Evolutionary conservation across 768 basidiomycete species (phyloP), one percentile per base, ranked within the genome.

Genomic region (Boletus tylopilopsis): DNA sequence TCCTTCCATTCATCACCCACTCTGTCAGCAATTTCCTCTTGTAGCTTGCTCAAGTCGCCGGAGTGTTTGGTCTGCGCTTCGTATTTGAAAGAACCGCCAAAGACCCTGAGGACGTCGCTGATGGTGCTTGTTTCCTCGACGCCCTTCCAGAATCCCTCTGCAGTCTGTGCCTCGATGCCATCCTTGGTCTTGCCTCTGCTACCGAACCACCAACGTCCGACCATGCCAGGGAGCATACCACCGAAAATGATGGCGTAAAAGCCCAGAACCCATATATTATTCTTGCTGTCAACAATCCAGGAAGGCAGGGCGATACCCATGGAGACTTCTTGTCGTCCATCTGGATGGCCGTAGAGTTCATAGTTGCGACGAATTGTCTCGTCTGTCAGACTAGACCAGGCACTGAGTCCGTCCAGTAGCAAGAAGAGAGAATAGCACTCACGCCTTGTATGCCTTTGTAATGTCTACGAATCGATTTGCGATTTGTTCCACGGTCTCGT

Each of bases 391-490:
- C 90, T 93, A 57, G 5, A 13, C 5, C 16, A 22, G 3, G 42
- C 10, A 13, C 24, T 35, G 25, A 45, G 15, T 21, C 16, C 6
- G 2, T 27, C 29, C 22, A 5, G 55, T 13, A 43, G 10, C 13
- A 47, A 33, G n/a, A 27, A 0, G 9, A 6, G 7, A 6, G 19
- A 15, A 11, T 13, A 15, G 5, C 8, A 19, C 87, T 51, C 49
- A 90, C 82, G 95, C 72, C 75, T 99, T 99, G 73, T 99, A 99
- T 4, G 96, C 96, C 67, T 98, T 99, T 8, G 96, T 98, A 33
- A 99, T 75, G 19, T 90, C 81, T 19, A 98, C 90, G 67, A 96
- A 99, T 50, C 82, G 82, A 45, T 84, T 77, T 57, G 89, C 88
- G 27, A 92, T 93, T 6, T 82, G 79, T 63, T 97, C 95, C 33